phyloP scores from a whole-genome alignment of 1,284 basidiomycete species.

The Malassezia equina region DNA sequence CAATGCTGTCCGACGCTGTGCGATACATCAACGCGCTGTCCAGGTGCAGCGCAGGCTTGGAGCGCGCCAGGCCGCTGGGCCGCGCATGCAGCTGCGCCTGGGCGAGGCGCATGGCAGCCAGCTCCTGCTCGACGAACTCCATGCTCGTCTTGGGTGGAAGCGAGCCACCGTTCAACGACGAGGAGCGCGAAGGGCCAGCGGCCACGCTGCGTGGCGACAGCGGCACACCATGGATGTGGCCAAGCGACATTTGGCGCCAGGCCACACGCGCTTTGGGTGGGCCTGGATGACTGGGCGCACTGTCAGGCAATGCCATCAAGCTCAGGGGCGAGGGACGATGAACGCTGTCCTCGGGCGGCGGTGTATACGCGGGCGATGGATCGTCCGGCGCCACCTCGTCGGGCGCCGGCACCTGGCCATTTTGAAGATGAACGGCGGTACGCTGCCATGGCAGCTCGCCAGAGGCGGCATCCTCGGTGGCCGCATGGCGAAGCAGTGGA shows the following conservation, averaged over 20 bases:
- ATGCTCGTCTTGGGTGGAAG: background rate
- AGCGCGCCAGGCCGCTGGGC: background rate
- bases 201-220: background rate
- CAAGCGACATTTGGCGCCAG: slow-evolving; percentile 2
- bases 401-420: background rate
- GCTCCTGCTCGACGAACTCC: slow-evolving; percentile 8
- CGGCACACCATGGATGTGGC: background rate
- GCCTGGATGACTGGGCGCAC: background rate
- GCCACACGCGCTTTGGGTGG: background rate
- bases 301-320: background rate
- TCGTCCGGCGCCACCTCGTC: background rate
- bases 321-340: background rate
- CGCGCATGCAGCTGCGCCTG: background rate
- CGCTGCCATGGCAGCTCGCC: background rate
- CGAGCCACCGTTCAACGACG: background rate
- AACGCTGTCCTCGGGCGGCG: background rate
- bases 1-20: slow-evolving; percentile 11
- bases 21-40: slow-evolving; percentile 12
- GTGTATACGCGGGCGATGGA: background rate
- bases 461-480: background rate
- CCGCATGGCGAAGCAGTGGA: background rate
- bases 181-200: background rate
- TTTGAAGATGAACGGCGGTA: background rate
- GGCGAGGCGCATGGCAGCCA: background rate
- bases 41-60: background rate